A percentile compares a stretch with the other conserved stretches of the same genome.
Evolutionary conservation across 805 yeast species (phyloP).

Genomic region (Blastobotrys muscicola): DNA sequence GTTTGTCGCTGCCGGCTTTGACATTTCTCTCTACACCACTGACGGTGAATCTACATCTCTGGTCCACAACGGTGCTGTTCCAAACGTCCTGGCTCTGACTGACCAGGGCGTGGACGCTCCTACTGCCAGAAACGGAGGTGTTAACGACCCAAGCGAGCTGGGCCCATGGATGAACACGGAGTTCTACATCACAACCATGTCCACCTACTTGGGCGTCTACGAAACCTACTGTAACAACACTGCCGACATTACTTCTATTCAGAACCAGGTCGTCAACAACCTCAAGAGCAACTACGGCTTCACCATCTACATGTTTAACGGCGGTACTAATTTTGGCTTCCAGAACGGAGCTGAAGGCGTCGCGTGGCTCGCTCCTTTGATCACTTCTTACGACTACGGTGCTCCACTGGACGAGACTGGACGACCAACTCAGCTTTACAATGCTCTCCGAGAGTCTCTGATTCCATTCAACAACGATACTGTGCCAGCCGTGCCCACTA

Average conservation of each 20-base stretch:
- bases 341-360: slow-evolving; percentile 1
- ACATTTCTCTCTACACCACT: slow-evolving; percentile 4
- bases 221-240: not conserved
- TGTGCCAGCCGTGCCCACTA: not conserved
- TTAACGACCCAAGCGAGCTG: not conserved
- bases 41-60: not conserved
- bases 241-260: not conserved
- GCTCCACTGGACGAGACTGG: slow-evolving; percentile 7
- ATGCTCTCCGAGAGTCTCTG: slow-evolving; percentile 1
- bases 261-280: too few relatives aligned
- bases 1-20: slow-evolving; percentile 1
- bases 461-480: too few relatives aligned
- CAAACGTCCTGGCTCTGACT: not conserved
- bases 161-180: slow-evolving; percentile 2
- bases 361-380: not conserved
- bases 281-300: not conserved
- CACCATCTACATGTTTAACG: slow-evolving; percentile 3
- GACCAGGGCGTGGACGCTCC: slow-evolving; percentile 1
- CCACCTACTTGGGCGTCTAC: not conserved
- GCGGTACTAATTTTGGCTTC: slow-evolving; percentile 6
- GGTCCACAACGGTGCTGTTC: not conserved
- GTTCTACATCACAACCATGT: slow-evolving; percentile 3
- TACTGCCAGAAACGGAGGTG: not conserved
- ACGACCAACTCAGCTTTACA: not conserved
- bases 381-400: slow-evolving; percentile 5